phyloP scores from a whole-genome alignment of 2,329 filamentous ascomycete species.

The Chrysosporium queenslandicum region DNA sequence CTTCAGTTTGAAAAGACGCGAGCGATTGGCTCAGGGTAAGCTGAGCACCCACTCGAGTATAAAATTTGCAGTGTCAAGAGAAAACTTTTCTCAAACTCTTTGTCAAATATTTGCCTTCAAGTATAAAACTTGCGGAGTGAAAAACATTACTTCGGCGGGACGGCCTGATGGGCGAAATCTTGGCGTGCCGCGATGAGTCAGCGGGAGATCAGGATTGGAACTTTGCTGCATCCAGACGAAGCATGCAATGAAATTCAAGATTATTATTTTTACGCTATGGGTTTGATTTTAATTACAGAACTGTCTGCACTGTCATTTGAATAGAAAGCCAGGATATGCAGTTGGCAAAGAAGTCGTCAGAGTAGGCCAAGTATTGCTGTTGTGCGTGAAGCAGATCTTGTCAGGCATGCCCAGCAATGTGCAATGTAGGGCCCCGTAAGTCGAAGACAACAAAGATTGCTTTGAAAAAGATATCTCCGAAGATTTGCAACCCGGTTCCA shows the following conservation, averaged over 20 bases:
- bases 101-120: background rate
- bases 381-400: too few relatives aligned
- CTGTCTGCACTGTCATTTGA: background rate
- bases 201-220: background rate
- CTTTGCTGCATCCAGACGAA: too few relatives aligned
- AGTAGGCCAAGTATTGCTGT: background rate
- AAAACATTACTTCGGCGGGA: background rate
- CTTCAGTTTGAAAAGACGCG: conserved; percentile 11
- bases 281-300: background rate
- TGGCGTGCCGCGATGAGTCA: background rate
- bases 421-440: conserved; percentile 40
- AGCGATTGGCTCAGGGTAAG: background rate
- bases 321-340: background rate
- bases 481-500: conserved; percentile 47
- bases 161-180: background rate
- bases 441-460: conserved; percentile 53
- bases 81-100: background rate
- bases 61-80: background rate
- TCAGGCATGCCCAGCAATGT: conserved; percentile 40
- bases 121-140: background rate
- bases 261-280: too few relatives aligned
- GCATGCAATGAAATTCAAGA: too few relatives aligned
- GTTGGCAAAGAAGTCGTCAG: background rate
- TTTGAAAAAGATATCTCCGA: conserved; percentile 53
- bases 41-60: conserved; percentile 5